Percentiles rank a stretch among this genome's conserved stretches.
These are phyloP conservation scores for Trametes pubescens DNA, from an alignment of 1,284 basidiomycete genomes.

Conservation along the genomic window DNA sequence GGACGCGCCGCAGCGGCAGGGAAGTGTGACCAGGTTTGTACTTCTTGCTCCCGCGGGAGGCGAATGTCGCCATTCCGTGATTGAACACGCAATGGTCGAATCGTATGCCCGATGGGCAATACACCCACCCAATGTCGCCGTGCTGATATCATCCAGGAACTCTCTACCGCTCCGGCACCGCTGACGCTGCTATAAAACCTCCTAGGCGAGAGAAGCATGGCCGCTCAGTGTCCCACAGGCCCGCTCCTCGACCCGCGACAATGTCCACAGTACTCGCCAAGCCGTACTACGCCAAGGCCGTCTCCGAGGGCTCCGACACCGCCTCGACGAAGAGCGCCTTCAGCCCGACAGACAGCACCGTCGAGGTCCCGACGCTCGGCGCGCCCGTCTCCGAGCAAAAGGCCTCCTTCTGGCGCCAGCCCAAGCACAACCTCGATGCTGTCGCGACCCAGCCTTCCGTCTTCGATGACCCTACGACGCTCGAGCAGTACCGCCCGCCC, in stretches of 20 bases:
- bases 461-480: constrained; percentile 56
- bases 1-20: not conserved
- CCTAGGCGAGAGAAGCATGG: constrained; percentile 19
- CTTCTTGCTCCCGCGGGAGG: constrained; percentile 24
- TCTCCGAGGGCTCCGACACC: constrained; percentile 22
- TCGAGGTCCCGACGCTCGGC: constrained; percentile 40
- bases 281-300: constrained; percentile 17
- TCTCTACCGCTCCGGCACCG: not conserved
- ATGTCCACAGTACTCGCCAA: constrained; percentile 39
- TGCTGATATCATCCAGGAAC: constrained; percentile 29
- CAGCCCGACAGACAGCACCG: constrained; percentile 33
- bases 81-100: constrained; percentile 39
- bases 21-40: constrained; percentile 19
- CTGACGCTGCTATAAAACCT: constrained; percentile 30
- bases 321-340: constrained; percentile 31
- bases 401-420: constrained; percentile 37
- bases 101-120: constrained; percentile 33
- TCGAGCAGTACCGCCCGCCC: constrained; percentile 64
- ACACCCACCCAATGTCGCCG: constrained; percentile 27
- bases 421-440: constrained; percentile 40
- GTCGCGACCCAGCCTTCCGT: constrained; percentile 48
- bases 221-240: constrained; percentile 19
- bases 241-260: constrained; percentile 17
- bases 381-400: constrained; percentile 33
- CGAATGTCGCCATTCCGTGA: constrained; percentile 41